Percentiles rank a stretch among this genome's conserved stretches.
Evolutionary conservation across 225 moss, liverwort and hornwort species (phyloP).

Genomic region (Antitrichia curtipendula): DNA sequence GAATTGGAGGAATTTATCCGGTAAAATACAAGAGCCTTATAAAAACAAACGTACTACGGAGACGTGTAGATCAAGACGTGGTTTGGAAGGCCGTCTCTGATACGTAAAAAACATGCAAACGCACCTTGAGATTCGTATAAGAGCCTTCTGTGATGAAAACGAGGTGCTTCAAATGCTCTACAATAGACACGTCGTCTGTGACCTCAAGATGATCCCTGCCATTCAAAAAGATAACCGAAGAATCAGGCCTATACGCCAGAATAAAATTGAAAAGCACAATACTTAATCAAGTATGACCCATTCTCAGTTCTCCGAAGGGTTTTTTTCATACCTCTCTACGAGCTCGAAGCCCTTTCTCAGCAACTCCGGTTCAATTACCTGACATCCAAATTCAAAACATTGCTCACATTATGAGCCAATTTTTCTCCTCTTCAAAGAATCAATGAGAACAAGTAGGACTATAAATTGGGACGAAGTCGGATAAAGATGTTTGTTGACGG

Average conservation of each 20-base stretch:
- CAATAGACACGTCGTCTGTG: slow-evolving; percentile 82
- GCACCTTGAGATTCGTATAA: slow-evolving; percentile 73
- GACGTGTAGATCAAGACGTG: not conserved
- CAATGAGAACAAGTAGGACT: not conserved
- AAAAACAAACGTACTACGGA: not conserved
- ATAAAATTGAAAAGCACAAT: not conserved
- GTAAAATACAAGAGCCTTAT: not conserved
- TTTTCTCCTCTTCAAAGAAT: not conserved
- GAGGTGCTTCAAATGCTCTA: slow-evolving; percentile 78
- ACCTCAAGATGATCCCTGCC: slow-evolving; percentile 60
- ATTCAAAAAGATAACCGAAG: not conserved
- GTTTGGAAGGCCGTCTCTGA: not conserved
- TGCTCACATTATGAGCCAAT: not conserved
- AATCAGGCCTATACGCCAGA: not conserved
- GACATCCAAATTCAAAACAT: not conserved
- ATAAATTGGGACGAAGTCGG: not conserved
- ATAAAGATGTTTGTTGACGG: not conserved
- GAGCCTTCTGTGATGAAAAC: slow-evolving; percentile 81
- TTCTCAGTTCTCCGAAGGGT: not conserved
- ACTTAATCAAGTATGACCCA: not conserved
- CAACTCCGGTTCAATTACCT: slow-evolving; percentile 78
- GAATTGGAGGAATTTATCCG: not conserved
- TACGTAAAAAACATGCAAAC: not conserved
- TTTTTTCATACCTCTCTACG: slow-evolving; percentile 39
- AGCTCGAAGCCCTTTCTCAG: slow-evolving; percentile 70